A percentile compares a stretch with the other conserved stretches of the same genome.
phyloP scores from a whole-genome alignment of 257 asterid genomes.

The Solanum ossicruentum region DNA sequence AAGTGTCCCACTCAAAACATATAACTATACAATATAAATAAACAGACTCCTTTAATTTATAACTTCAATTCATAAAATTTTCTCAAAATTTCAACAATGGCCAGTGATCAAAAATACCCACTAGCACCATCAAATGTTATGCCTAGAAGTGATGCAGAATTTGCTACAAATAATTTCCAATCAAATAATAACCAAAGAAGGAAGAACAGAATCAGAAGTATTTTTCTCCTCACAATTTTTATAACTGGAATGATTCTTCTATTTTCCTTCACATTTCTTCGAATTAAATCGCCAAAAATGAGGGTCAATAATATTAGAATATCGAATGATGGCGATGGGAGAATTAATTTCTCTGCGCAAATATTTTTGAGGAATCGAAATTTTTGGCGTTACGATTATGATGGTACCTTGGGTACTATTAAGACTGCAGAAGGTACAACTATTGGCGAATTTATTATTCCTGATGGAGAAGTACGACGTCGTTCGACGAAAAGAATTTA shows the following conservation, averaged over 20 bases:
- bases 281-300: conserved; percentile 15
- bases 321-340: not conserved
- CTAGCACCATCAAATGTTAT: conserved; percentile 21
- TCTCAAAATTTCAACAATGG: not conserved
- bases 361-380: not conserved
- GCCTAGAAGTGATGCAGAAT: conserved; percentile 33
- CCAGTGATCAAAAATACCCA: conserved; percentile 1
- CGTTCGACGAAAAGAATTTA: not conserved
- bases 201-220: conserved; percentile 18
- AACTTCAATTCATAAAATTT: not conserved
- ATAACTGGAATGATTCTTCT: conserved; percentile 12
- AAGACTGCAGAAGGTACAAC: not conserved
- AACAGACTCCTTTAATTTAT: not conserved
- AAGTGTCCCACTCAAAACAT: not conserved
- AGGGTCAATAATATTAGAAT: conserved; percentile 9
- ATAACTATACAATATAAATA: not conserved
- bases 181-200: not conserved
- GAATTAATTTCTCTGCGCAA: not conserved
- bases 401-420: not conserved
- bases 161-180: not conserved
- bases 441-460: not conserved
- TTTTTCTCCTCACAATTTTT: conserved; percentile 9
- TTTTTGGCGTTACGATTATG: not conserved
- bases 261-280: conserved; percentile 9
- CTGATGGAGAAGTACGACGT: not conserved